Conservation (phyloP, 805 yeast genomes). For the Ogataea thermomethanolica region DNA sequence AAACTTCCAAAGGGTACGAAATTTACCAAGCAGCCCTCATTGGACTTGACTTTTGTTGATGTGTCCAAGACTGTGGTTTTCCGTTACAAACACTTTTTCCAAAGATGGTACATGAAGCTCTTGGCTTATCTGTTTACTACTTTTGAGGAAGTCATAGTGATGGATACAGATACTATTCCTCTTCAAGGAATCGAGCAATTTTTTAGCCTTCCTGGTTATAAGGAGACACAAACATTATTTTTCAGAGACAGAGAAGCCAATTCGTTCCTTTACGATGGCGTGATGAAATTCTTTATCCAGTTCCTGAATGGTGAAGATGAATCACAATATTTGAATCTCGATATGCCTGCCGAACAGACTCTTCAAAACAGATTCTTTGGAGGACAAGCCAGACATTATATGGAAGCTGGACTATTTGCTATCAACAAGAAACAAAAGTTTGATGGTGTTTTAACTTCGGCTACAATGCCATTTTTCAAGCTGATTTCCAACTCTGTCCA, state of each 20-base stretch:
- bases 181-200: constrained; percentile 37
- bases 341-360: constrained; percentile 35
- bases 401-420: constrained; percentile 48
- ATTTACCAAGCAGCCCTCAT: constrained; percentile 22
- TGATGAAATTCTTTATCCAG: constrained; percentile 41
- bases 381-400: constrained; percentile 40
- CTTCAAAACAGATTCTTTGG: constrained; percentile 41
- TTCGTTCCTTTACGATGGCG: constrained; percentile 37
- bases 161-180: constrained; percentile 52
- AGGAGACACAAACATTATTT: constrained; percentile 39
- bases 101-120: constrained; percentile 42
- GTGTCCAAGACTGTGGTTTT: constrained; percentile 28
- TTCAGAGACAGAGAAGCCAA: constrained; percentile 48
- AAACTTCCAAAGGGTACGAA: constrained; percentile 24
- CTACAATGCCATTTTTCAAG: constrained; percentile 40
- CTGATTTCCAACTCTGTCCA: constrained; percentile 51
- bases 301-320: constrained; percentile 46
- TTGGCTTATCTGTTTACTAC: constrained; percentile 56
- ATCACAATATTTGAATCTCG: constrained; percentile 35
- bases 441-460: constrained; percentile 43
- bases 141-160: constrained; percentile 50
- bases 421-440: constrained; percentile 49
- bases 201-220: constrained; percentile 35
- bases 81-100: constrained; percentile 25
- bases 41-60: constrained; percentile 34